Evolutionary conservation across 2,329 filamentous ascomycete species (phyloP).

Genomic region (Scedosporium apiospermum): DNA sequence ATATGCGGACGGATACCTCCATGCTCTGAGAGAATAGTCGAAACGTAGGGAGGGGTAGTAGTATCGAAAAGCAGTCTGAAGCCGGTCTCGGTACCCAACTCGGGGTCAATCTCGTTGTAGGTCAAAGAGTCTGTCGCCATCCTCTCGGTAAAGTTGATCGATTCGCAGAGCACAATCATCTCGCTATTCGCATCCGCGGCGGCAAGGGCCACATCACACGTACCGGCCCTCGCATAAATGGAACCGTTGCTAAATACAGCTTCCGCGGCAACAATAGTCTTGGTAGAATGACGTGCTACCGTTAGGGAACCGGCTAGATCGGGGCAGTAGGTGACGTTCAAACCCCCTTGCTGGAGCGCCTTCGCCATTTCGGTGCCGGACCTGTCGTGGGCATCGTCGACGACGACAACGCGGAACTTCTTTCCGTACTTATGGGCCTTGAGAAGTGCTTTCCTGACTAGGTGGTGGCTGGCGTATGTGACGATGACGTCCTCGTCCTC

Average conservation of each 20-base stretch:
- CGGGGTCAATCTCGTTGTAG: conserved; percentile 82
- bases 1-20: conserved; percentile 30
- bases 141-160: conserved; percentile 81
- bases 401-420: conserved; percentile 72
- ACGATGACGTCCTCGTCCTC: conserved; percentile 71
- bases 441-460: conserved; percentile 75
- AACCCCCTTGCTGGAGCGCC: conserved; percentile 54
- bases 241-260: conserved; percentile 93
- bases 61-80: conserved; percentile 79
- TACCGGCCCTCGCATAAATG: conserved; percentile 80
- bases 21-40: conserved; percentile 84
- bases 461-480: conserved; percentile 76
- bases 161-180: conserved; percentile 86
- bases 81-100: conserved; percentile 46
- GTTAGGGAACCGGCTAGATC: conserved; percentile 66
- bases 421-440: conserved; percentile 61
- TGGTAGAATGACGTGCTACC: conserved; percentile 56
- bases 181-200: conserved; percentile 67
- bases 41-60: conserved; percentile 77
- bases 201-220: conserved; percentile 75
- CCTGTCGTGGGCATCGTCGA: conserved; percentile 57
- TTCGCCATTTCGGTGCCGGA: conserved; percentile 54
- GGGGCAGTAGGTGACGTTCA: conserved; percentile 73
- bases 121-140: conserved; percentile 89
- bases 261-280: conserved; percentile 82